Percentiles rank a stretch among this genome's conserved stretches.
phyloP scores from a whole-genome alignment of 2,329 filamentous ascomycete genomes.

The Xylaria sp. region DNA sequence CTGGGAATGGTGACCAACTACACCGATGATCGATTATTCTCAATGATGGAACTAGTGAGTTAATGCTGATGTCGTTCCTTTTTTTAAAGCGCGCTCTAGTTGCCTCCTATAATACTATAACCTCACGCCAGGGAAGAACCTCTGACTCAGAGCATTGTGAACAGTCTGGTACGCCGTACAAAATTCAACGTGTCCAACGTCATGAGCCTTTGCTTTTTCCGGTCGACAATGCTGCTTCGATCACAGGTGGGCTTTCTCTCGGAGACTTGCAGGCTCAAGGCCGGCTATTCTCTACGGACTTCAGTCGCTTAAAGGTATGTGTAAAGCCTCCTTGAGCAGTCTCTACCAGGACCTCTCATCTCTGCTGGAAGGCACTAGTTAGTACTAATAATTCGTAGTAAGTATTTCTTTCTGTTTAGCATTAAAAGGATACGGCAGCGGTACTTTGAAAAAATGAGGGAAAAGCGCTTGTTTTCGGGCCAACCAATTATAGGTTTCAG shows the following conservation, averaged over 20 bases:
- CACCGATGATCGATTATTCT: slow-evolving; percentile 27
- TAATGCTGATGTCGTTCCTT: not conserved
- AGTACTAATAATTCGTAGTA: slow-evolving; percentile 11
- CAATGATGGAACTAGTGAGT: slow-evolving; percentile 33
- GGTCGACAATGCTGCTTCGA: slow-evolving; percentile 48
- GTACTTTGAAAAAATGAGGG: not conserved
- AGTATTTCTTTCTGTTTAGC: not conserved
- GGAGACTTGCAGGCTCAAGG: slow-evolving; percentile 49
- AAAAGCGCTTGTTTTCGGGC: not conserved
- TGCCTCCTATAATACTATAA: not conserved
- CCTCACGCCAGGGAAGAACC: not conserved
- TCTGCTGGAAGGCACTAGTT: not conserved
- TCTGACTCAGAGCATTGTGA: not conserved
- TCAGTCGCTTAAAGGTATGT: slow-evolving; percentile 50
- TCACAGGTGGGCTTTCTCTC: slow-evolving; percentile 50
- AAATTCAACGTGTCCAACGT: slow-evolving; percentile 51
- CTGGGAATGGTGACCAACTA: slow-evolving; percentile 27
- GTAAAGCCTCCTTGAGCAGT: not conserved
- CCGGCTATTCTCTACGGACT: slow-evolving; percentile 57
- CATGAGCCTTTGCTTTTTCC: slow-evolving; percentile 52
- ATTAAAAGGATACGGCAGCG: not conserved
- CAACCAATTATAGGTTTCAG: not conserved
- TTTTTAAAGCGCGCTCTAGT: not conserved
- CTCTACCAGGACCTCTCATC: not conserved
- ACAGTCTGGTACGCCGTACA: slow-evolving; percentile 54